Evolutionary conservation across 805 yeast species (phyloP).

Genomic region (Candida rishiriensis): DNA sequence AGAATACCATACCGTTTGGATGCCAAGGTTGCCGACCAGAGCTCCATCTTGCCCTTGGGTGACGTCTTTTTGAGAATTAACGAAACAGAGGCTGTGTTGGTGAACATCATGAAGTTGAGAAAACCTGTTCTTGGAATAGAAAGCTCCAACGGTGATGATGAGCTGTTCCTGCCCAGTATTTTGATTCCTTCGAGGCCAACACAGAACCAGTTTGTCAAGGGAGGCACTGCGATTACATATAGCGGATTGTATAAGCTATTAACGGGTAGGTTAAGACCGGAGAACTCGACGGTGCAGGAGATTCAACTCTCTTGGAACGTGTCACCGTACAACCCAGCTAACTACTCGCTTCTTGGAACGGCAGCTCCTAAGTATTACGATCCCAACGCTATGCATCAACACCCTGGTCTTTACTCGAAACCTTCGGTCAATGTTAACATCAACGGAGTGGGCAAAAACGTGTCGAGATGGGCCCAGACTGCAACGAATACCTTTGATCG

Average conservation of each 20-base stretch:
- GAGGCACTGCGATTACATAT: slow-evolving; percentile 55
- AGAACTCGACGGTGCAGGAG: slow-evolving; percentile 40
- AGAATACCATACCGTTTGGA: slow-evolving; percentile 40
- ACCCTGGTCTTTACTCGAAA: slow-evolving; percentile 18
- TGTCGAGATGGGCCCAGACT: slow-evolving; percentile 17
- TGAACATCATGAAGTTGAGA: slow-evolving; percentile 46
- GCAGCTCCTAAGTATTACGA: slow-evolving; percentile 29
- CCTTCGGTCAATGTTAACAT: slow-evolving; percentile 14
- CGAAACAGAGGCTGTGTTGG: slow-evolving; percentile 48
- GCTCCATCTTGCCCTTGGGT: slow-evolving; percentile 41
- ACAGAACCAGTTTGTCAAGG: slow-evolving; percentile 82
- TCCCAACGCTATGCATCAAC: slow-evolving; percentile 29
- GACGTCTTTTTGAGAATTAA: slow-evolving; percentile 55
- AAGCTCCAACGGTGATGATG: slow-evolving; percentile 38
- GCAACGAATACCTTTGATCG: slow-evolving; percentile 22
- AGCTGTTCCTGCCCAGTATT: slow-evolving; percentile 64
- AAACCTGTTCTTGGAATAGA: slow-evolving; percentile 25
- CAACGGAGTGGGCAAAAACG: slow-evolving; percentile 9
- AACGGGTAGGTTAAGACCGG: slow-evolving; percentile 70
- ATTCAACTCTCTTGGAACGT: slow-evolving; percentile 50
- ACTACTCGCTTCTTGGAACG: slow-evolving; percentile 23
- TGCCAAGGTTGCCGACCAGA: slow-evolving; percentile 35
- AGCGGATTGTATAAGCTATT: slow-evolving; percentile 62
- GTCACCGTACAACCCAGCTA: slow-evolving; percentile 34
- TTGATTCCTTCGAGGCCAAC: slow-evolving; percentile 76